Conservation (phyloP, 129 eudicot species). For the Gnaphalium uliginosum region DNA sequence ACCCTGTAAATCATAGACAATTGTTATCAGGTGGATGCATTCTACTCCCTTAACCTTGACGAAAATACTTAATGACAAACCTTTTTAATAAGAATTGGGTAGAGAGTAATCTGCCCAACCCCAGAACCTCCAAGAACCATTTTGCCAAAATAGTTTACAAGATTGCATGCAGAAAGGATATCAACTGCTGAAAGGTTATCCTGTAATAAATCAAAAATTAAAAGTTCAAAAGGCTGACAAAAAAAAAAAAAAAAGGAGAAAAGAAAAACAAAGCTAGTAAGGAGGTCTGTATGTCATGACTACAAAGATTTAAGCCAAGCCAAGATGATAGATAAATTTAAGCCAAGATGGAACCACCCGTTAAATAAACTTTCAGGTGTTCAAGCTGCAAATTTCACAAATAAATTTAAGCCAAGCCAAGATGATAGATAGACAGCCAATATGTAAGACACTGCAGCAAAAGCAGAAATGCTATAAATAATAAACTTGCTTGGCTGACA, state of each 20-base stretch:
- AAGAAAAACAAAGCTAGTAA: not conserved
- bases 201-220: constrained; percentile 49
- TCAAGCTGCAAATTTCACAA: not conserved
- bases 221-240: constrained; percentile 15
- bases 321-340: too few relatives aligned
- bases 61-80: constrained; percentile 40
- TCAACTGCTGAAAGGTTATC: constrained; percentile 99
- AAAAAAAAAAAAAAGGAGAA: not conserved
- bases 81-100: constrained; percentile 92
- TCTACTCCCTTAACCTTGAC: not conserved
- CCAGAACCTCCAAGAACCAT: constrained; percentile 98
- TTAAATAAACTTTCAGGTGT: not conserved
- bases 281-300: too few relatives aligned
- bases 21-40: not conserved
- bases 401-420: not conserved
- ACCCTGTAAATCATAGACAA: constrained; percentile 50
- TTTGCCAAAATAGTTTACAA: constrained; percentile 96
- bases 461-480: not conserved
- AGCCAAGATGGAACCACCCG: not conserved
- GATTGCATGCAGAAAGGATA: constrained; percentile 98
- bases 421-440: not conserved
- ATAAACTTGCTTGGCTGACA: not conserved
- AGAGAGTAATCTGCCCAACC: constrained; percentile 89
- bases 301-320: too few relatives aligned
- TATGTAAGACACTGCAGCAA: not conserved